Evolutionary conservation across 495 filamentous ascomycete species (phyloP).

Genomic region (Penicillium nucicola): DNA sequence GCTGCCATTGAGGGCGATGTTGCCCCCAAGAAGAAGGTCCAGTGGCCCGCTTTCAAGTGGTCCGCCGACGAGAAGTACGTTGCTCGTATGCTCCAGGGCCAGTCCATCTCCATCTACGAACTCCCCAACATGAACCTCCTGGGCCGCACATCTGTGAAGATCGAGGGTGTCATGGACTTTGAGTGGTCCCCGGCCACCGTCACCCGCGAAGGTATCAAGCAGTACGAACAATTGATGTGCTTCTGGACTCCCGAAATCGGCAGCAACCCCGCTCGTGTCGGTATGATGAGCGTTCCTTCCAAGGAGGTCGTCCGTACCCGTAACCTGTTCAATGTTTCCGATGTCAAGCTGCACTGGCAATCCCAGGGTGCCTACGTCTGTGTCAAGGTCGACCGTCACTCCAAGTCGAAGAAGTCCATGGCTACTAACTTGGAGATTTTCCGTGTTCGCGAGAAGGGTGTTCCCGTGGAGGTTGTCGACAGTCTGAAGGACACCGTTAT

Average conservation of each 20-base stretch:
- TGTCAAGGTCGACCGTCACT: slow-evolving; percentile 98
- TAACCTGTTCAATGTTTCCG: slow-evolving; percentile 95
- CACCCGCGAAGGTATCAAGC: slow-evolving; percentile 74
- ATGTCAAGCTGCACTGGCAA: slow-evolving; percentile 95
- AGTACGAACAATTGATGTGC: slow-evolving; percentile 91
- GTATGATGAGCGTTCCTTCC: slow-evolving; percentile 90
- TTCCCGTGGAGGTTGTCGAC: slow-evolving; percentile 96
- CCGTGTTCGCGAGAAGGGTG: slow-evolving; percentile 92
- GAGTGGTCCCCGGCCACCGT: slow-evolving; percentile 90
- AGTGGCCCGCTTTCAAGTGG: slow-evolving; percentile 99
- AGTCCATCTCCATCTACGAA: slow-evolving; percentile 93
- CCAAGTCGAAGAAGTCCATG: slow-evolving; percentile 96
- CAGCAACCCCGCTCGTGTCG: slow-evolving; percentile 96
- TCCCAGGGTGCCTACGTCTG: slow-evolving; percentile 89
- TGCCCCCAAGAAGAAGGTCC: slow-evolving; percentile 83
- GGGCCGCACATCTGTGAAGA: slow-evolving; percentile 85
- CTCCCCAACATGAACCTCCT: slow-evolving; percentile 87
- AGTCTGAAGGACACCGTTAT: slow-evolving; percentile 96
- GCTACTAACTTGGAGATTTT: slow-evolving; percentile 98
- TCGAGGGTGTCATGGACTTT: slow-evolving; percentile 95
- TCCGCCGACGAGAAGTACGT: slow-evolving; percentile 96
- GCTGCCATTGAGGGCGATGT: slow-evolving; percentile 56
- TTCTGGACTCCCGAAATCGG: slow-evolving; percentile 99
- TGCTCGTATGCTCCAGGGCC: slow-evolving; percentile 80
- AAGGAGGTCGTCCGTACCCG: slow-evolving; percentile 90